Evolutionary conservation across 2,329 filamentous ascomycete genomes (phyloP), one percentile per base, ranked within the genome.

Genomic region (Rutstroemia sp.): DNA sequence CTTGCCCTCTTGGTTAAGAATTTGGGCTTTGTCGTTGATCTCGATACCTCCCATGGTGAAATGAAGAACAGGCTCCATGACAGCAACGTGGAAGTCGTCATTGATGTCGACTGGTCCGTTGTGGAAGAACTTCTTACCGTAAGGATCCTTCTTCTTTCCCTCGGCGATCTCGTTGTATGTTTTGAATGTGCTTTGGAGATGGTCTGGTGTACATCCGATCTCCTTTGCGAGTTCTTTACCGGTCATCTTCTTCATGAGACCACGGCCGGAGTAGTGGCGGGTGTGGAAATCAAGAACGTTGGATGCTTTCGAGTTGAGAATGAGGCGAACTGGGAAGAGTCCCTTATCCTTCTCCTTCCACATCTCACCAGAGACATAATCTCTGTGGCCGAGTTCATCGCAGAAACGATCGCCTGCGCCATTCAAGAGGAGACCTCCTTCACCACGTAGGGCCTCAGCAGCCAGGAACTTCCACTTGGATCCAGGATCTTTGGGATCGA

Each of bases 21-120:
- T 92, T 76, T 96, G 84, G 51, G 94, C 88, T 77, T 94, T 87
- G 81, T 97, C 92, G 80, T 99, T 95, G 80, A 99, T 99, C 78
- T 97, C 92, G 67, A 97, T 94, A 80, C 94, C 94, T 73, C 94
- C 94, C 94, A 99, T 99, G 78, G 94, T 99, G 79, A 99, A 99
- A 80, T 99, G 94, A 57, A 99, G 87, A 39, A 99, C 94, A 50
- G 94, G 94, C 82, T 99, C 92, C 94, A 99, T 99, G 63, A 95
- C 68, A 25, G 94, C 81, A 64, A 99, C 94, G 78, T 99, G 89
- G 86, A 96, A 99, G 71, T 87, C 86, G 72, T 99, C 94, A 73
- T 92, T 81, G 74, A 97, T 81, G 72, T 92, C 86, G 65, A 99
- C 78, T 60, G 94, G 94, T 71, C 86, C 69, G 79, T 97, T 99